Base-by-base conservation (phyloP, 305 asterid species). In the Solanum hybrid region DNA sequence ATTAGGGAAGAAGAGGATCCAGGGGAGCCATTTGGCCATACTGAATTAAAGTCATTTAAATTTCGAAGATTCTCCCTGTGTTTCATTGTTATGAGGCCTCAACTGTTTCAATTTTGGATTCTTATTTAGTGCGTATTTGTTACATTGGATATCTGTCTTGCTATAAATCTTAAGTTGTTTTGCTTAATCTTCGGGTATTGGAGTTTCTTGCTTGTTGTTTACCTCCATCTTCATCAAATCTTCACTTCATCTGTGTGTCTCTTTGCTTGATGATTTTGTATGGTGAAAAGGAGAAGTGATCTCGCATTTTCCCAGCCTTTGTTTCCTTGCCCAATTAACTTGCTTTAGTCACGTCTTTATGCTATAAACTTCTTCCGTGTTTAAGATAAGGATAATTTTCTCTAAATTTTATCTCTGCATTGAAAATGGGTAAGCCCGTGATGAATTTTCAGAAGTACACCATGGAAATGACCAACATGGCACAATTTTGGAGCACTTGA, bases 1-100 rank as follows among this genome's bases (percentile, higher is more conserved):
- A 94, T 91, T 93, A 90, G 90, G 40, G 32, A 88, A 69, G 10
- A 69, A 69, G 26, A 24, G 17, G 26, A 29, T 35, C 69, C 29
- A 35, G 2, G 37, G 29, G 10, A 66, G 19, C 81, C 80, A 69
- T 86, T 35, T 69, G 56, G 69, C 60, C 80, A 66, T 86, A 60
- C 37, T 69, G 66, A 69, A 32, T 66, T 37, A 2, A 86, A 66
- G 37, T 15, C 88, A 5, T 38, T 72, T 66, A 86, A 34, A 36
- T 86, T 86, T 42, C 37, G 10, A 86, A 86, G 69, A 35, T 17
- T 36, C 88, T 69, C 80, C 71, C 11, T 71, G 66, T 69, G 29
- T 86, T 8, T 69, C 88, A 36, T 36, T 75, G 26, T 64, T 31
- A 10, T 22, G 42, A 56, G 87, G 32, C 40, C 42, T 85, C 40